phyloP scores from a whole-genome alignment of 441 rosid species.

The Jatropha multifida region DNA sequence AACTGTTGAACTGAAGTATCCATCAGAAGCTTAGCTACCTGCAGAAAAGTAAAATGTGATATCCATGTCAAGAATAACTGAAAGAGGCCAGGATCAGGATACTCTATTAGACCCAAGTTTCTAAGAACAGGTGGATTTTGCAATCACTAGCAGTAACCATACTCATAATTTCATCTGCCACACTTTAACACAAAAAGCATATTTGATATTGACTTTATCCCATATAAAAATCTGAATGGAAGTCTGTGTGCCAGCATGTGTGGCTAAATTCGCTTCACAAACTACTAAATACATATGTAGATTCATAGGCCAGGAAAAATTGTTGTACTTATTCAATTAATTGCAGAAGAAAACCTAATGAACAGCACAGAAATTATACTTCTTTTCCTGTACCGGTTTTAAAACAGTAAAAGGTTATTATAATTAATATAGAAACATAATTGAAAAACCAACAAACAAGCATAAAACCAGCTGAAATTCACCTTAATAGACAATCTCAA shows the following conservation, averaged over 20 bases:
- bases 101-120: conserved; percentile 4
- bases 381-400: neutral
- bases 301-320: conserved; percentile 15
- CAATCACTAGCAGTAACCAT: neutral
- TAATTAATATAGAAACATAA: neutral
- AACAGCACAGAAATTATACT: neutral
- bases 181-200: neutral
- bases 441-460: conserved; percentile 4
- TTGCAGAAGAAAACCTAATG: neutral
- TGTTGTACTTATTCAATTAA: neutral
- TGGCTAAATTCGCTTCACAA: conserved; percentile 10
- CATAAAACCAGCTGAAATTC: conserved; percentile 1
- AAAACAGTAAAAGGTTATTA: neutral
- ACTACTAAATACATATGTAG: conserved; percentile 9
- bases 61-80: neutral
- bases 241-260: neutral
- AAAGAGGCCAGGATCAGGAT: conserved; percentile 13
- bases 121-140: conserved; percentile 15
- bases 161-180: conserved; percentile 5
- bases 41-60: conserved; percentile 33
- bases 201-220: neutral
- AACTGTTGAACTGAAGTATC: conserved; percentile 86
- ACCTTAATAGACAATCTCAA: conserved; percentile 87
- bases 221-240: neutral
- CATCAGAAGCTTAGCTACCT: conserved; percentile 93